Base-by-base conservation (phyloP, 2,329 filamentous ascomycete species). In the Hyphodiscus sp. region DNA sequence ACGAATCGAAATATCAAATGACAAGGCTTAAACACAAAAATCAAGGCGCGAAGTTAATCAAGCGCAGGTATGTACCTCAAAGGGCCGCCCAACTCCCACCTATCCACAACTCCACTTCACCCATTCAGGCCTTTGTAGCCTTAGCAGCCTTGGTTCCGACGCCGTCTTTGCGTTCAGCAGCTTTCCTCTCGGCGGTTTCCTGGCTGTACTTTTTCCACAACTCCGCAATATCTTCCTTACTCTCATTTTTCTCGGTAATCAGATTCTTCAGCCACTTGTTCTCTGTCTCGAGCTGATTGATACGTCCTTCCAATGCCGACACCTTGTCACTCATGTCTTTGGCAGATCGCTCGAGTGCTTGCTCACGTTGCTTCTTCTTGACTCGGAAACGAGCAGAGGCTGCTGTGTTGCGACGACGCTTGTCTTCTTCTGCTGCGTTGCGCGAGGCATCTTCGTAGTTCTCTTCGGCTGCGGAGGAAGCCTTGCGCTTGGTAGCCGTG, bases 281-380 rank as follows among this genome's bases (percentile, higher is more conserved):
- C 73, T 91, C 86, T 63, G 85, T 87, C 73, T 90, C 86, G n/a
- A 92, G 79, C 65, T 90, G 85, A 54, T 80, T 79, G 51, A 94
- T 85, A 54, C 83, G 82, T 64, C 78, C 78, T 71, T 95, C 88
- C 7, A 95, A 78, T 18, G 76, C 75, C 18, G 81, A 76, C 49
- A 91, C 87, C 73, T 91, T 91, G 45, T 94, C 87, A 26, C 82
- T 82, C 73, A 92, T 88, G 62, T 95, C 90, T 71, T 91, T 90
- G 64, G 89, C 85, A 2, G 83, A 86, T 65, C 83, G 83, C 71
- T 92, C 89, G 50, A 95, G 82, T 9, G 88, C 86, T 70, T 91
- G 87, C 75, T 95, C 90, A 49, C 90, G 86, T 73, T 94, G 89
- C 82, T 95, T 95, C 85, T 95, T 95, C 83, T 95, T 95, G 68